Evolutionary conservation across 2,329 filamentous ascomycete species (phyloP), one percentile per base, ranked within the genome.

Genomic region (Paraphoma chrysanthemicola): DNA sequence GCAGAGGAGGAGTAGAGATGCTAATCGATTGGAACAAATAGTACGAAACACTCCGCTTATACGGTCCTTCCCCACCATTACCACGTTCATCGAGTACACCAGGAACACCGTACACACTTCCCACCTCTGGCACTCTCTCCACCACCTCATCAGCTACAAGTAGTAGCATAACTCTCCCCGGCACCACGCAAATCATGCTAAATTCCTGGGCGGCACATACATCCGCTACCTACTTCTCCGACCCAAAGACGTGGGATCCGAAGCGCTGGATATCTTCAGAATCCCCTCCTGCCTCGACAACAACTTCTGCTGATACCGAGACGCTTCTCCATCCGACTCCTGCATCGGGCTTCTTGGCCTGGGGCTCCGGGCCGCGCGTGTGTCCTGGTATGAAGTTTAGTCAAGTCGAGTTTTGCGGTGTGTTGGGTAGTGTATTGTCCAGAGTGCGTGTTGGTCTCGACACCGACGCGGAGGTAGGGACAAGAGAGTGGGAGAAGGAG

Each of bases 331-430:
- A 16, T 7, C 44, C 6, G 36, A 16, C n/a, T 50, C 6, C 33
- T 39, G 6, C 43, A 41, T 10, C 39, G 2, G 60, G 55, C 0
- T 86, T 79, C 56, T 43, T 80, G 1, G 78, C 83, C 0, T 86
- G 83, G 82, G 79, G 80, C 0, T 67, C 60, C 3, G 83, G 83
- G 0, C 81, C 82, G 10, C 68, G 83, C 5, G 69, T 81, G 4
- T 86, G 83, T 63, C 82, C 82, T 0, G 84, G 83, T 1, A 77
- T 81, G 73, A 85, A 84, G 63, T 82, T 86, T 76, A 75, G 82
- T 1, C 81, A 86, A 68, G 83, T 86, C 2, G 84, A 86, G 66
- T 85, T 85, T 65, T 78, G 80, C 4, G 78, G 77, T 11, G 77
- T 81, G 2, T 63, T 86, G 23, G 66, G 78, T 8, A 58, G 45